Percentiles rank a stretch among this genome's conserved stretches.
Evolutionary conservation across 192 early-diverging fungal genomes (phyloP).

Genomic region (Thamnidium elegans): DNA sequence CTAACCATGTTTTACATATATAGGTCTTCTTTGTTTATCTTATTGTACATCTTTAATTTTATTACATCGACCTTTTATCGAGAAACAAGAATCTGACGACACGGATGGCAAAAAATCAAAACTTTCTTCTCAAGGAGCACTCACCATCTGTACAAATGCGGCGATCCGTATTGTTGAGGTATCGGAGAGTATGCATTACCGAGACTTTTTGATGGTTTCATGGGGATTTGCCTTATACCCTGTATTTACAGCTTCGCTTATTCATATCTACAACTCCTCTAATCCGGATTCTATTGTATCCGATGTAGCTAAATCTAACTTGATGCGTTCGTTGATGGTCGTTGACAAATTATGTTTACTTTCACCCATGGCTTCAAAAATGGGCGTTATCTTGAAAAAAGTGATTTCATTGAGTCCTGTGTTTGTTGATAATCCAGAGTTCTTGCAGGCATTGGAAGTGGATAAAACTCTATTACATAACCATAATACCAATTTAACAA

Average conservation of each 20-base stretch:
- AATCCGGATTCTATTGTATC: constrained; percentile 19
- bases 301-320: constrained; percentile 23
- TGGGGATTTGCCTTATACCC: constrained; percentile 39
- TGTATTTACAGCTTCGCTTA: constrained; percentile 33
- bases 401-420: no score
- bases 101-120: neutral
- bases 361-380: no score
- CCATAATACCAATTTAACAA: no score
- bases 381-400: no score
- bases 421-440: no score
- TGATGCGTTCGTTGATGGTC: neutral
- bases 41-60: constrained; percentile 32
- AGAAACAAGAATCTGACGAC: neutral
- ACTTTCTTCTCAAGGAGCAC: neutral
- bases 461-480: no score
- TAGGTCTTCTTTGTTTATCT: constrained; percentile 29
- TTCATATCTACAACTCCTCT: constrained; percentile 28
- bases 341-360: no score
- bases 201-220: constrained; percentile 24
- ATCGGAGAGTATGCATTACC: constrained; percentile 18
- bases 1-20: neutral
- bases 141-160: constrained; percentile 9
- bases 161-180: constrained; percentile 13
- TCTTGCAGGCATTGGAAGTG: no score
- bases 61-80: constrained; percentile 40